phyloP scores from a whole-genome alignment of 2,329 filamentous ascomycete genomes.

The Stachybotrys chartarum region DNA sequence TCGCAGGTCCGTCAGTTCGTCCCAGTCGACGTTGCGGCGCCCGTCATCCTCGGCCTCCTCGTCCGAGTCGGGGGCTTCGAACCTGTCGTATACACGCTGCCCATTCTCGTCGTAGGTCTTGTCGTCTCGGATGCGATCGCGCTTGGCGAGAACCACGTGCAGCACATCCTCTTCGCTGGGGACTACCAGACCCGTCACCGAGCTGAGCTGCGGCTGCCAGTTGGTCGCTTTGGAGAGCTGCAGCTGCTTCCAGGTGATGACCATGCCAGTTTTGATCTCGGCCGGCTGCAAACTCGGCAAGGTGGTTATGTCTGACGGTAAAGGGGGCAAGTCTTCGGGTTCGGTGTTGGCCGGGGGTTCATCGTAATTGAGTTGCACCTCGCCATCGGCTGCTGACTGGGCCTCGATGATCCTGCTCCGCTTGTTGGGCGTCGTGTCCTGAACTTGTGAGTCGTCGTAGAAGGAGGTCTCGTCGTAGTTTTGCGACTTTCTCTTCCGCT shows the following conservation, averaged over 20 bases:
- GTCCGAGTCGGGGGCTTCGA: constrained; percentile 63
- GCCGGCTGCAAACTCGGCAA: constrained; percentile 43
- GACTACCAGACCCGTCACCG: constrained; percentile 61
- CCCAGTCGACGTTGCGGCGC: constrained; percentile 49
- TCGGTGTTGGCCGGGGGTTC: constrained; percentile 27
- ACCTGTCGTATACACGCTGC: constrained; percentile 66
- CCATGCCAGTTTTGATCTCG: constrained; percentile 49
- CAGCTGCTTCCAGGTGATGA: constrained; percentile 63
- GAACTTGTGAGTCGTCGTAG: constrained; percentile 26
- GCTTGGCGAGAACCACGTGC: constrained; percentile 57
- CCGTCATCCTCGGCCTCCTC: constrained; percentile 57
- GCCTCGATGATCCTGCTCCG: constrained; percentile 27
- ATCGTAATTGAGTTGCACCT: constrained; percentile 34
- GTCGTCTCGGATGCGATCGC: constrained; percentile 55
- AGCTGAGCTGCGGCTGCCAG: constrained; percentile 58
- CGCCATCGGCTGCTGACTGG: constrained; percentile 9
- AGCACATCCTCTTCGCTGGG: constrained; percentile 45
- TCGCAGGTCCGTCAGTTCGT: constrained; percentile 61
- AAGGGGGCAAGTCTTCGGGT: constrained; percentile 53
- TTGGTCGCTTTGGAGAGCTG: constrained; percentile 53
- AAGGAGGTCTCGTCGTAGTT: constrained; percentile 5
- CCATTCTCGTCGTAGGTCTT: constrained; percentile 63
- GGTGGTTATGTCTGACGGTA: constrained; percentile 49
- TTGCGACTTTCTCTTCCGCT: constrained; percentile 41
- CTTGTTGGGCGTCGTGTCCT: constrained; percentile 22